These are phyloP conservation scores for Lipomyces lipofer DNA, from an alignment of 805 yeast genomes.

Conservation along the genomic window DNA sequence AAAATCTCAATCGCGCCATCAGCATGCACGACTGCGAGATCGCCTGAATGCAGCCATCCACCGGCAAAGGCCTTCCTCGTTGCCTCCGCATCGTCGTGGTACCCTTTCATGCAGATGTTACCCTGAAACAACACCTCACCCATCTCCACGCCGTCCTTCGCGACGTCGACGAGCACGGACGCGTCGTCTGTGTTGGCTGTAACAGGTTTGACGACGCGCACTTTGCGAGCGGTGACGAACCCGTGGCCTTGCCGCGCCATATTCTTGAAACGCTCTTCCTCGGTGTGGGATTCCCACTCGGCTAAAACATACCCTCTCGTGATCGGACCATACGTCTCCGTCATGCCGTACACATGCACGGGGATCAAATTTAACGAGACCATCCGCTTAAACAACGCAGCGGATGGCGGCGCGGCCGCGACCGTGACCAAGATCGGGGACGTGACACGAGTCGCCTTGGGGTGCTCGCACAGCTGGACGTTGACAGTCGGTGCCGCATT, in stretches of 20 bases:
- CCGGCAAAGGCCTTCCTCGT: constrained; percentile 39
- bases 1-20: constrained; percentile 41
- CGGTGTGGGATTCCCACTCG: constrained; percentile 38
- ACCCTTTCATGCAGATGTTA: constrained; percentile 39
- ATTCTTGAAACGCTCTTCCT: constrained; percentile 33
- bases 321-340: constrained; percentile 43
- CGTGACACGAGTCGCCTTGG: constrained; percentile 35
- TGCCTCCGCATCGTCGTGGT: constrained; percentile 39
- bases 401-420: constrained; percentile 44
- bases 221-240: constrained; percentile 36
- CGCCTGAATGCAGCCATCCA: constrained; percentile 36
- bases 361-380: constrained; percentile 38
- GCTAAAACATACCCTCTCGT: constrained; percentile 38
- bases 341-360: constrained; percentile 42
- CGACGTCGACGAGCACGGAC: constrained; percentile 33
- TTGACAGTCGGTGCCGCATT: constrained; percentile 45
- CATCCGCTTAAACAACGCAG: constrained; percentile 41
- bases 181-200: constrained; percentile 13
- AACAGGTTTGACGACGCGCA: constrained; percentile 34
- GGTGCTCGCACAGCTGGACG: constrained; percentile 38
- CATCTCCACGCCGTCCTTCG: constrained; percentile 37
- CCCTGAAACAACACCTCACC: constrained; percentile 42
- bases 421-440: constrained; percentile 39
- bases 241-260: constrained; percentile 42
- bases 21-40: constrained; percentile 40